A percentile compares a stretch with the other conserved stretches of the same genome.
phyloP scores from a whole-genome alignment of 1,139 yeast genomes.

The Pichia sp. region DNA sequence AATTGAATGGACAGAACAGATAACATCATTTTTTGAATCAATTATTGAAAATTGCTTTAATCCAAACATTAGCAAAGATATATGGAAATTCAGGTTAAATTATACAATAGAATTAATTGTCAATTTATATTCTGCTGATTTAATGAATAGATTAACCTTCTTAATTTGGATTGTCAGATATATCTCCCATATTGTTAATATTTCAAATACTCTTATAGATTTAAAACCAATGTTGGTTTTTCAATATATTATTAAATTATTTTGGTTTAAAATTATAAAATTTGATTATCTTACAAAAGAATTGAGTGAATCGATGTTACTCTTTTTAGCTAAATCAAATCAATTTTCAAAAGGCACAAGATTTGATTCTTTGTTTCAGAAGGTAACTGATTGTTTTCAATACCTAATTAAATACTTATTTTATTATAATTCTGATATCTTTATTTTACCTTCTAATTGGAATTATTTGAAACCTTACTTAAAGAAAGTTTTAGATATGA shows the following conservation, averaged over 20 bases:
- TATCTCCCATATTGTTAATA: constrained; percentile 41
- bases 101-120: constrained; percentile 57
- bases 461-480: constrained; percentile 49
- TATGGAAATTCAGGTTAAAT: constrained; percentile 48
- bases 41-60: constrained; percentile 37
- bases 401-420: constrained; percentile 43
- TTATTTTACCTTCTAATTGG: constrained; percentile 79
- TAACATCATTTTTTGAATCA: constrained; percentile 53
- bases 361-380: constrained; percentile 15
- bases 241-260: constrained; percentile 53
- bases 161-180: constrained; percentile 57
- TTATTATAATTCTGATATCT: constrained; percentile 56
- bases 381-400: constrained; percentile 26
- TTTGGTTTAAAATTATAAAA: constrained; percentile 63
- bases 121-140: constrained; percentile 59
- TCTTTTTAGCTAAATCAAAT: constrained; percentile 18
- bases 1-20: constrained; percentile 85
- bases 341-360: constrained; percentile 16
- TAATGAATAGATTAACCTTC: constrained; percentile 58
- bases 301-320: constrained; percentile 48
- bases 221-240: constrained; percentile 32
- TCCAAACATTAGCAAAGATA: constrained; percentile 29
- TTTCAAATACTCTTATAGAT: constrained; percentile 17
- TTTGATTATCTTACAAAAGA: constrained; percentile 55
- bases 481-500: constrained; percentile 34